Base-by-base conservation (phyloP, 768 basidiomycete species). In the Mycena epipterygia region DNA sequence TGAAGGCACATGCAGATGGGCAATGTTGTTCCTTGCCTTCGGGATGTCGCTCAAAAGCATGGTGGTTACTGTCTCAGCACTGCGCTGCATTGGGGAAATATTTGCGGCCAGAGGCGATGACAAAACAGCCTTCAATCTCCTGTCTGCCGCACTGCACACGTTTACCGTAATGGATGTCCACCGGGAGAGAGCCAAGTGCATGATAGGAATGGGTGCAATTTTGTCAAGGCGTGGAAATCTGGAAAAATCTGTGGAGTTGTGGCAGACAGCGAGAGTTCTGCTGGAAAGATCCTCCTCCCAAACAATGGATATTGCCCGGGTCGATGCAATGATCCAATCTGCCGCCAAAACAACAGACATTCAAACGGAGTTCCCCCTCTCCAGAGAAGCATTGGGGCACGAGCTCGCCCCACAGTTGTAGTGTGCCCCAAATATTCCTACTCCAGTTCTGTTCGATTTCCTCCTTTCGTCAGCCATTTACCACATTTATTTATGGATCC, bases 161-260 rank as follows among this genome's bases (percentile, higher is more conserved):
- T 59, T 59, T n/a, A 44, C 41, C 7, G 5, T n/a, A 4, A 60
- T 59, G 58, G 58, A 60, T 37, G 21, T 60, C 16, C 58, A 60
- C 13, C 42, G 42, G 14, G 12, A 19, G 3, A 29, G 30, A 16
- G 58, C 39, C 0, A n/a, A 44, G 2, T 60, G 58, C 30, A 42
- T 60, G 42, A 12, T 33, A 1, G 21, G 30, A 1, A 21, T 48
- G 13, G 58, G 21, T 1, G 58, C 32, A 23, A 60, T 60, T 16
- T 48, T 46, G 12, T 16, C 29, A n/a, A 13, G 41, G 6, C 29
- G 44, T 19, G 57, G 41, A 2, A 25, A 59, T 14, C 14, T 27
- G 41, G 41, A 30, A 5, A 59, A 44, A 21, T 29, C 57, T 21
- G 57, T 59, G 3, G 57, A 59, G 25, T 42, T 59, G 16, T 44